Conservation (phyloP, 441 rosid genomes). For the Populus hybrid region DNA sequence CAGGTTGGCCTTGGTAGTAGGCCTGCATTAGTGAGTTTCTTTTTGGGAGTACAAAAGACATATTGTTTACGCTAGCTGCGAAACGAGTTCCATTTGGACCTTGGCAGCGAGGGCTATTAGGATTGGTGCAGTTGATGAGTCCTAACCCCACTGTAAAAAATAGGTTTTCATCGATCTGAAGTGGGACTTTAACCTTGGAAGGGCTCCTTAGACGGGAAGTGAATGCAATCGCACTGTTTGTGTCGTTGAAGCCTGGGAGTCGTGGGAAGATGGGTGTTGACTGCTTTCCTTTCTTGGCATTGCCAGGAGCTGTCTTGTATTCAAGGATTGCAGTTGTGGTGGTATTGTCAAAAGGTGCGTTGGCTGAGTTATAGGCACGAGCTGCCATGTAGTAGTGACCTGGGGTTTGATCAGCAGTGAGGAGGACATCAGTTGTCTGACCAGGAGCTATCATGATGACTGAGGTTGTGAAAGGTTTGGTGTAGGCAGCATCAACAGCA, state of each 20-base stretch:
- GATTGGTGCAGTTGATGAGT: slow-evolving; percentile 58
- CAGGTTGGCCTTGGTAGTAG: slow-evolving; percentile 56
- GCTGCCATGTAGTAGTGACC: slow-evolving; percentile 80
- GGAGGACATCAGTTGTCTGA: slow-evolving; percentile 85
- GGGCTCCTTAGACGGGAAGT: slow-evolving; percentile 48
- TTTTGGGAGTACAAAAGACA: slow-evolving; percentile 66
- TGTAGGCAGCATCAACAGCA: slow-evolving; percentile 64
- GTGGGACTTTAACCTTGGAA: slow-evolving; percentile 51
- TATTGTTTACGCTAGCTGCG: slow-evolving; percentile 78
- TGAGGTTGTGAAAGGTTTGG: slow-evolving; percentile 70
- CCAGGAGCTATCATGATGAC: slow-evolving; percentile 81
- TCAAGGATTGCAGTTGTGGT: slow-evolving; percentile 83
- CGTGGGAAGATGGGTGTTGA: slow-evolving; percentile 46
- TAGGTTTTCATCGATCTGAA: slow-evolving; percentile 57
- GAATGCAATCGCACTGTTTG: slow-evolving; percentile 62
- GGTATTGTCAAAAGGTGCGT: slow-evolving; percentile 75
- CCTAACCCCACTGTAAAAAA: slow-evolving; percentile 79
- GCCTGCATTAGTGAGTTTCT: slow-evolving; percentile 80
- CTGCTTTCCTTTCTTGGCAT: slow-evolving; percentile 28
- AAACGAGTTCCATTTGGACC: slow-evolving; percentile 89
- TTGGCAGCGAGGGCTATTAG: slow-evolving; percentile 65
- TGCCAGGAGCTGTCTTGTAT: slow-evolving; percentile 50
- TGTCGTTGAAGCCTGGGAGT: slow-evolving; percentile 79
- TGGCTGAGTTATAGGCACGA: slow-evolving; percentile 66
- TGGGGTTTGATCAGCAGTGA: slow-evolving; percentile 60